Base-by-base conservation (phyloP, 1,284 basidiomycete genomes). In the Austropuccinia psidii region DNA sequence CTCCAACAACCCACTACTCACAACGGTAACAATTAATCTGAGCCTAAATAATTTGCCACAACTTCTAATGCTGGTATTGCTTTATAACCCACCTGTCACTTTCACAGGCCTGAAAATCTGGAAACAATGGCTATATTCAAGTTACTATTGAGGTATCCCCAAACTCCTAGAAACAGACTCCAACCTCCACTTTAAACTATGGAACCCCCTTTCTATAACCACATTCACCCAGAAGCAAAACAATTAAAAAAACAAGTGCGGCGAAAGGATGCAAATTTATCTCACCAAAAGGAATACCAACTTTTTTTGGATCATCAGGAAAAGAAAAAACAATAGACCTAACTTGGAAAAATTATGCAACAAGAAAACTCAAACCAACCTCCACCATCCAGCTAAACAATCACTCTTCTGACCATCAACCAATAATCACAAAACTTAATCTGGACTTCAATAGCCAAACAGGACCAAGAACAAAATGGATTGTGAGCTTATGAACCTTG, bases 271-370 rank as follows among this genome's bases (percentile, higher is more conserved):
- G 52, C 35, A 17, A 35, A 31, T 31, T 67, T 11, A 50, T 24
- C 6, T 67, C 65, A 24, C 65, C 66, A 29, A 69, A 29, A n/a
- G 66, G 66, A 11, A n/a, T 69, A 21, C 65, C 65, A 3, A 67
- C 65, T 8, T 43, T 50, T 4, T 50, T 41, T 13, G 33, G 49
- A 9, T 5, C 49, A 7, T 13, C 19, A 2, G 50, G 33, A 5
- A 0, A 19, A 17, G 21, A 35, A 9, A 67, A 47, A 2, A 54
- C 50, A 19, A 55, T 67, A 6, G 49, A 31, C n/a, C 41, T 45
- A 24, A 29, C 41, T 29, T 45, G 41, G 61, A 41, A 4, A 21
- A 41, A 8, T 19, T 21, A 9, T 7, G 9, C 21, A 19, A 35
- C 55, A 7, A 11, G 11, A 45, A 45, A 45, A 45, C 11, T 45